phyloP scores from a whole-genome alignment of 192 early-diverging fungal species.

The Mycoemilia scoparia region DNA sequence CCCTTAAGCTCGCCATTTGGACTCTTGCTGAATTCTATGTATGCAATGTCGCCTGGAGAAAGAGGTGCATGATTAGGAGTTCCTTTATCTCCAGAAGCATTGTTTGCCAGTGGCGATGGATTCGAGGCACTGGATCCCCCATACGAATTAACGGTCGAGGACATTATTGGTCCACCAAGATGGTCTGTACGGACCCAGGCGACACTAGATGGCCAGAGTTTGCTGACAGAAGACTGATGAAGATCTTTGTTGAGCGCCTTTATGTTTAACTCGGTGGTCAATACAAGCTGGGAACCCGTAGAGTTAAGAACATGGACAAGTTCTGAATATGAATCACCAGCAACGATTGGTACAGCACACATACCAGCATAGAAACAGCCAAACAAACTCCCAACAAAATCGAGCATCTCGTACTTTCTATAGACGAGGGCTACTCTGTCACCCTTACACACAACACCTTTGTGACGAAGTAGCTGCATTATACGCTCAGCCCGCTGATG shows the following conservation, averaged over 20 bases:
- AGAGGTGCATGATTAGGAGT: conserved; percentile 10
- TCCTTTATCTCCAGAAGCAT: conserved; percentile 3
- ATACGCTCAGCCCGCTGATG: conserved; percentile 51
- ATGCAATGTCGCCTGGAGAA: conserved; percentile 41
- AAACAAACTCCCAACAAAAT: conserved; percentile 62
- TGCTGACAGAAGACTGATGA: conserved; percentile 23
- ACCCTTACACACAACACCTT: conserved; percentile 36
- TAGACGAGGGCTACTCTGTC: conserved; percentile 61
- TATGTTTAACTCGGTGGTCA: conserved; percentile 68
- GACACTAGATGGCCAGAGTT: conserved; percentile 44
- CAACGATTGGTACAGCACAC: conserved; percentile 69
- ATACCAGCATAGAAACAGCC: conserved; percentile 69
- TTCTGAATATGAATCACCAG: conserved; percentile 62
- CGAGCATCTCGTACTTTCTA: conserved; percentile 59
- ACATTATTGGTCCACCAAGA: conserved; percentile 37
- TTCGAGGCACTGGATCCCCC: conserved; percentile 5
- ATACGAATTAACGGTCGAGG: conserved; percentile 10
- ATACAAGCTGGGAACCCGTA: conserved; percentile 42
- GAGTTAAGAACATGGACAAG: conserved; percentile 52
- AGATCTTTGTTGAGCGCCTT: conserved; percentile 58
- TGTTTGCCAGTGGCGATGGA: conserved; percentile 6
- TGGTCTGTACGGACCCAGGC: conserved; percentile 74
- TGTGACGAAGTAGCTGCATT: conserved; percentile 43
- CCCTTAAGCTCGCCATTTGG: conserved; percentile 72
- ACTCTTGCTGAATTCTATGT: conserved; percentile 72